Evolutionary conservation across 768 basidiomycete species (phyloP).

Genomic region (Amanita rimosa): DNA sequence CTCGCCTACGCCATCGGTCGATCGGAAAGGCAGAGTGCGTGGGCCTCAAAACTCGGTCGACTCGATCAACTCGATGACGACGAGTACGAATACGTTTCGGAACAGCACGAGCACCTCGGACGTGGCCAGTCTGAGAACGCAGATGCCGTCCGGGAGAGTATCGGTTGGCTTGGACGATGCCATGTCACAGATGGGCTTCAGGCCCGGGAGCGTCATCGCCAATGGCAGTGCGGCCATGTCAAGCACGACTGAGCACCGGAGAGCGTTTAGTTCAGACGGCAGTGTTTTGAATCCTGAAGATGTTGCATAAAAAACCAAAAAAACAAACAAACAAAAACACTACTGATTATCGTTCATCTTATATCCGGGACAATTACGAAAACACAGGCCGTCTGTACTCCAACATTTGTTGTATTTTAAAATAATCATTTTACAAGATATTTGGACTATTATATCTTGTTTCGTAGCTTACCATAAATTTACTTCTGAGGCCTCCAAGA

Average conservation of each 20-base stretch:
- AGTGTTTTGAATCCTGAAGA: background rate
- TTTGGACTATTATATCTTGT: no score
- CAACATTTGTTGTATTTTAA: no score
- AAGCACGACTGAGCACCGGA: background rate
- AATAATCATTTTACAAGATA: no score
- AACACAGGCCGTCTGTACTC: no score
- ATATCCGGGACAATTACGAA: no score
- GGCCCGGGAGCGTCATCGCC: background rate
- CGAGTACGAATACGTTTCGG: background rate
- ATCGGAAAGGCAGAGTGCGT: background rate
- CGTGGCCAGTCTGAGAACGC: background rate
- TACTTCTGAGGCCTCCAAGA: no score
- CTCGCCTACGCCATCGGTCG: background rate
- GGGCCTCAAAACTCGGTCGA: background rate
- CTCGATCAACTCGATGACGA: background rate
- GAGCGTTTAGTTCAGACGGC: background rate
- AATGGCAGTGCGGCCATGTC: background rate
- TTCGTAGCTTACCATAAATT: no score
- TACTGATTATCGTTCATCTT: no score
- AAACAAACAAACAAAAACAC: no score
- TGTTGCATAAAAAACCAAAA: conserved; percentile 1
- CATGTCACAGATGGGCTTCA: background rate
- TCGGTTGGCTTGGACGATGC: conserved; percentile 1
- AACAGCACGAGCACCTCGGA: background rate
- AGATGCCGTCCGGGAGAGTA: background rate